Percentiles rank a stretch among this genome's conserved stretches.
These are phyloP conservation scores for Boletus rubroflammeus DNA, from an alignment of 768 basidiomycete species.

Conservation along the genomic window DNA sequence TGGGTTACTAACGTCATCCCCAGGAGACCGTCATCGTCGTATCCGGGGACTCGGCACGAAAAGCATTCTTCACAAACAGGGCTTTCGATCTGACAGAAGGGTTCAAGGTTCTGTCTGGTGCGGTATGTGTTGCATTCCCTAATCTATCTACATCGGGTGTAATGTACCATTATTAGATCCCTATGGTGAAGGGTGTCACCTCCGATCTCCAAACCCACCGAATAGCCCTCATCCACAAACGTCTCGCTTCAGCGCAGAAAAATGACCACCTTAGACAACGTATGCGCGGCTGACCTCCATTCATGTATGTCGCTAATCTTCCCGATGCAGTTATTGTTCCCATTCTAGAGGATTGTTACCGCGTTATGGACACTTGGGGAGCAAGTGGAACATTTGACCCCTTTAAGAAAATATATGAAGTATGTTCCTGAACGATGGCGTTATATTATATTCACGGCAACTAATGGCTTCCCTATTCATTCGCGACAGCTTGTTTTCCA, in stretches of 20 bases:
- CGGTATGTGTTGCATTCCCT: conserved; percentile 44
- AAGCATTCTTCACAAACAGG: conserved; percentile 66
- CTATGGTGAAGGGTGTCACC: conserved; percentile 72
- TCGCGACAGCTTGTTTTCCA: conserved; percentile 62
- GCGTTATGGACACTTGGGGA: conserved; percentile 64
- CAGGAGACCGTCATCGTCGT: conserved; percentile 74
- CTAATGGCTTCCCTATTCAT: not conserved
- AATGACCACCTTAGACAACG: conserved; percentile 57
- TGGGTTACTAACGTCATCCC: conserved; percentile 19
- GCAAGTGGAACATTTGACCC: conserved; percentile 63
- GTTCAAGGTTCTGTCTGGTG: conserved; percentile 75
- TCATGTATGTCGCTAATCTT: conserved; percentile 7
- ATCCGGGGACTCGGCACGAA: conserved; percentile 68
- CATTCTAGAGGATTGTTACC: conserved; percentile 62
- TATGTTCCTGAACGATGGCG: conserved; percentile 27
- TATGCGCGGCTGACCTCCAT: conserved; percentile 35
- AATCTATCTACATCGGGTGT: conserved; percentile 15
- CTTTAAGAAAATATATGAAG: conserved; percentile 67
- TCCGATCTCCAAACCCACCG: conserved; percentile 61
- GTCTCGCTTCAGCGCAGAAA: conserved; percentile 60
- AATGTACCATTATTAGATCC: conserved; percentile 47
- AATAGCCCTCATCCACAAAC: conserved; percentile 67
- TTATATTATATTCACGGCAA: not conserved
- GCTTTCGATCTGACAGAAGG: conserved; percentile 75
- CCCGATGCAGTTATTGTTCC: conserved; percentile 54